Evolutionary conservation across 768 basidiomycete genomes (phyloP).

Genomic region (Multifurca ochricompacta): DNA sequence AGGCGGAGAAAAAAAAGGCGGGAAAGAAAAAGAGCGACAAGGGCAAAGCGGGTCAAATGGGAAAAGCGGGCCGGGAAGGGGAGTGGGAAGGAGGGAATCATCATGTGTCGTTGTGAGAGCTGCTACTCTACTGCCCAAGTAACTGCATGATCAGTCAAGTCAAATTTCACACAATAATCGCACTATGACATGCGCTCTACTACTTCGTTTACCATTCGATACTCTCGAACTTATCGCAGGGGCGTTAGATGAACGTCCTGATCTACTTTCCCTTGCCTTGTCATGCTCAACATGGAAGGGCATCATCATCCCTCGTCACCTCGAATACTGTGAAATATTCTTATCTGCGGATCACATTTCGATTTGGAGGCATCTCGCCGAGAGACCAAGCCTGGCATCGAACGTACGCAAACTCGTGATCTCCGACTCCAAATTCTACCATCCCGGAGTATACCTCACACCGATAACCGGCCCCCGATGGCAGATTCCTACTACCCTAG

Average conservation of each 20-base stretch:
- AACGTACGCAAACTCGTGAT: conserved; percentile 15
- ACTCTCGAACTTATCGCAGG: conserved; percentile 6
- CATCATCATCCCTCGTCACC: conserved; percentile 17
- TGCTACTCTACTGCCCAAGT: no score
- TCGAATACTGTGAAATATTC: conserved; percentile 15
- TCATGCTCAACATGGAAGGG: conserved; percentile 10
- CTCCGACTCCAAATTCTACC: conserved; percentile 2
- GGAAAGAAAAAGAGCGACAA: conserved; percentile 32
- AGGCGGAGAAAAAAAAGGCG: conserved; percentile 44
- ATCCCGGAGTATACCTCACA: not conserved
- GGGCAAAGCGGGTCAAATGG: no score
- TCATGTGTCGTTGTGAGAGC: no score
- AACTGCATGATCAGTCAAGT: not conserved
- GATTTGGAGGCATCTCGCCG: conserved; percentile 15
- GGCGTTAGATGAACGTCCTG: conserved; percentile 5
- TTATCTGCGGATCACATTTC: conserved; percentile 6
- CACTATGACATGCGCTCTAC: not conserved
- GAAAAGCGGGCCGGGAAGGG: no score
- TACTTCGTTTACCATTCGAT: conserved; percentile 10
- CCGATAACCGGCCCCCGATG: not conserved
- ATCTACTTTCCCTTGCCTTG: conserved; percentile 13
- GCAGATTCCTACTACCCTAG: conserved; percentile 5
- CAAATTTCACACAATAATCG: not conserved
- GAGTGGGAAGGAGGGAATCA: no score
- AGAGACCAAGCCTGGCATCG: conserved; percentile 12